phyloP scores from a whole-genome alignment of 306 rosid species.

The Dryas alaskensis region DNA sequence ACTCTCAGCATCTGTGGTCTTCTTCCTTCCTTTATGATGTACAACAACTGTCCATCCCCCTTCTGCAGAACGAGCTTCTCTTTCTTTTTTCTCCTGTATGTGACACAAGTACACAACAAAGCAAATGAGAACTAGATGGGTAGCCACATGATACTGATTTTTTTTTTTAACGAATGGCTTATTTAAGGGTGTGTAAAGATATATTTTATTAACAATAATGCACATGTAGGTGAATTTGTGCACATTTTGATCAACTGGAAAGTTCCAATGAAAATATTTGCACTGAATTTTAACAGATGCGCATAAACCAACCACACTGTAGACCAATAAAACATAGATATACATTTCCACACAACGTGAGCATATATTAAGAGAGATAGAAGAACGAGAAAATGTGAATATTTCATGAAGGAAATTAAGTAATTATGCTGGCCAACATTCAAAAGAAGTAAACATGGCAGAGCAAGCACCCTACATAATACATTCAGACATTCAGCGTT shows the following conservation, averaged over 20 bases:
- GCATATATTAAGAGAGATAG: background rate
- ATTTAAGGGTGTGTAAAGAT: background rate
- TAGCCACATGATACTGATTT: background rate
- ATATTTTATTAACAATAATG: background rate
- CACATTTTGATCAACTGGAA: background rate
- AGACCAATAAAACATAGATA: background rate
- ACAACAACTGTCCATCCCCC: slow-evolving; percentile 90
- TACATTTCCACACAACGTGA: background rate
- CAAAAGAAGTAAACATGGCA: background rate
- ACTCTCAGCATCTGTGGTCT: slow-evolving; percentile 75
- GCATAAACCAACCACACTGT: background rate
- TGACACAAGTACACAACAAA: slow-evolving; percentile 12
- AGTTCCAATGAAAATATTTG: background rate
- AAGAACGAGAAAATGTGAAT: background rate
- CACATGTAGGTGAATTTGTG: background rate
- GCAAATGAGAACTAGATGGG: slow-evolving; percentile 6
- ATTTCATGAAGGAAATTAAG: background rate
- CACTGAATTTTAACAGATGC: background rate
- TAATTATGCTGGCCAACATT: background rate
- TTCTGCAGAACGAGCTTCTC: slow-evolving; percentile 66
- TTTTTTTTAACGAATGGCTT: background rate
- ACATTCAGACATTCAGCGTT: background rate
- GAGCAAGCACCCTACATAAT: background rate
- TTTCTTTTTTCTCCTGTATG: slow-evolving; percentile 67
- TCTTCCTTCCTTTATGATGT: slow-evolving; percentile 90